Conservation (phyloP, 1,284 basidiomycete species). For the Rhodotorula sp. region DNA sequence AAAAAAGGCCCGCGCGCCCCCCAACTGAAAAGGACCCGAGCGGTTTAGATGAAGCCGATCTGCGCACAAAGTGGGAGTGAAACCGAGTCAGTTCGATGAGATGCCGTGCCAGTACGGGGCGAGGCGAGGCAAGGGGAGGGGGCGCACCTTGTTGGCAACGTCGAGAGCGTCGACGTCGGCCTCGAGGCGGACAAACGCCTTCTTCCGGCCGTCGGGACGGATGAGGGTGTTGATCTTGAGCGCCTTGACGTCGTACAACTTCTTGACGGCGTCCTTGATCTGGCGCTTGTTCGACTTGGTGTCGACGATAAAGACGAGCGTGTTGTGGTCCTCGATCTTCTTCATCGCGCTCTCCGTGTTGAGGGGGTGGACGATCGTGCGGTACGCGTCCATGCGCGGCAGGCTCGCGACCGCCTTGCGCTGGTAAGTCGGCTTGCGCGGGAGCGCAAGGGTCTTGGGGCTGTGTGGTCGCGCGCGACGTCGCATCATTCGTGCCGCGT, state of each 20-base stretch:
- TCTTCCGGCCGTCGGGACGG: conserved; percentile 98
- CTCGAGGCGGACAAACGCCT: conserved; percentile 95
- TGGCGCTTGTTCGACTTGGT: conserved; percentile 95
- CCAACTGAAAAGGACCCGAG: background rate
- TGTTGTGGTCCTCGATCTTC: conserved; percentile 99
- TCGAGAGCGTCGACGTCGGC: conserved; percentile 96
- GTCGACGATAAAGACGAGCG: conserved; percentile 96
- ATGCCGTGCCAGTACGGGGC: background rate
- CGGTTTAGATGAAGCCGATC: conserved; percentile 77
- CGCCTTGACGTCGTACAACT: conserved; percentile 95
- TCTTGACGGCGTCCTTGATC: conserved; percentile 99
- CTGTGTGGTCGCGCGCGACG: conserved; percentile 35
- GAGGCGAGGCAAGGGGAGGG: background rate
- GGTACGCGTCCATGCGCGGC: conserved; percentile 96
- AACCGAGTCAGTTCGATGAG: too few species aligned
- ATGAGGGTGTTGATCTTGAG: conserved; percentile 98
- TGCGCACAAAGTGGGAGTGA: conserved; percentile 45
- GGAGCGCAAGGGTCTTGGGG: conserved; percentile 87
- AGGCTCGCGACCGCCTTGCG: conserved; percentile 91
- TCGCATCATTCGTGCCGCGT: background rate
- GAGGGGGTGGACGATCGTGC: conserved; percentile 78
- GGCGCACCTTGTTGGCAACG: conserved; percentile 91
- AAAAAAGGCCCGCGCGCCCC: background rate
- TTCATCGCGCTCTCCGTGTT: conserved; percentile 80
- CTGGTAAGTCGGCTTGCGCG: conserved; percentile 85